These are phyloP conservation scores for Salix koriyanagi DNA, from an alignment of 345 rosid species.

Conservation along the genomic window DNA sequence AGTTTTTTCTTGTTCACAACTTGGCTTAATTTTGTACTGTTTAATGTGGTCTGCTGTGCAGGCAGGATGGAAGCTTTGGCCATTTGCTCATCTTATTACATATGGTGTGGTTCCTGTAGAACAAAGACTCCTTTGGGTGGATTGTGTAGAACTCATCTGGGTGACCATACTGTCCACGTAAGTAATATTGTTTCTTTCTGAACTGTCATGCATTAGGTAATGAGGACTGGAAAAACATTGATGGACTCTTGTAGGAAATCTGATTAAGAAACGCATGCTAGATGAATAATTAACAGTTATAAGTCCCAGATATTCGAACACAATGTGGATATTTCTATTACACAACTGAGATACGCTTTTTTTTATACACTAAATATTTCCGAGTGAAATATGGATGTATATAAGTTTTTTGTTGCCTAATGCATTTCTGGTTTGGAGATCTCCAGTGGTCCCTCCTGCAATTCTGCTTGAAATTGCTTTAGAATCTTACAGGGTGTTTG, in stretches of 20 bases:
- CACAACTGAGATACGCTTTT: background rate
- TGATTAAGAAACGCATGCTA: background rate
- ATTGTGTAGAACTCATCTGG: constrained; percentile 93
- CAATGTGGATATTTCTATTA: background rate
- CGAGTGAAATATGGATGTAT: background rate
- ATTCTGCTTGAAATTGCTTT: background rate
- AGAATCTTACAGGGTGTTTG: background rate
- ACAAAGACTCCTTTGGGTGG: constrained; percentile 97
- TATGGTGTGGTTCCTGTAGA: constrained; percentile 88
- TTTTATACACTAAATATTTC: background rate
- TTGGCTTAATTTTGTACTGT: constrained; percentile 8
- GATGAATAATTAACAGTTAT: no score
- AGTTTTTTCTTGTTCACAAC: background rate
- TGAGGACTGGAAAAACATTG: background rate
- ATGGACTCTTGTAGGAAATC: background rate
- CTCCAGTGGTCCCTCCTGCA: constrained; percentile 1
- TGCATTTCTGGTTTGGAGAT: constrained; percentile 4
- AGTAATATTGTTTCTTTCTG: constrained; percentile 23
- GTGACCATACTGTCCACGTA: constrained; percentile 98
- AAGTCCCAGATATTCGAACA: background rate
- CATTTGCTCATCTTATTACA: constrained; percentile 92
- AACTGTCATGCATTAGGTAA: background rate
- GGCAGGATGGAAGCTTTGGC: constrained; percentile 99
- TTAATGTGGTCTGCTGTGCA: constrained; percentile 29
- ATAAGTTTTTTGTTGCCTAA: background rate